Conservation (phyloP, 257 asterid genomes). For the Ligustrum vulgare region DNA sequence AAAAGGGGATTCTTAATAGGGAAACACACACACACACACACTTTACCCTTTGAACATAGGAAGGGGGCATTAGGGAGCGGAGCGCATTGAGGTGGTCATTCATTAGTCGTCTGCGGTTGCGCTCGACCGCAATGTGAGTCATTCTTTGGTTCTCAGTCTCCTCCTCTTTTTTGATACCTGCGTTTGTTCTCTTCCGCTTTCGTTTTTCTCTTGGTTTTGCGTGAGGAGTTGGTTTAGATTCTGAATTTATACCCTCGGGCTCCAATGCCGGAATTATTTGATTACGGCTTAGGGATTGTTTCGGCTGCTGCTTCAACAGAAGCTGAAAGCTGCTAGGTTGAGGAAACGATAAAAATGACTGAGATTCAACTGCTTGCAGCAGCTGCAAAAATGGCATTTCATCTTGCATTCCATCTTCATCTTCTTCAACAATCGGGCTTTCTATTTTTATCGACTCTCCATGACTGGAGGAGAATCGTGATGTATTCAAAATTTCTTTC, state of each 20-base stretch:
- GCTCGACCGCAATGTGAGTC: slow-evolving; percentile 35
- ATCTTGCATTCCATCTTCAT: neutral
- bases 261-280: too few relatives aligned
- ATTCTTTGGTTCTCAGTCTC: slow-evolving; percentile 31
- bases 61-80: slow-evolving; percentile 33
- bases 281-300: too few relatives aligned
- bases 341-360: too few relatives aligned
- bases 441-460: neutral
- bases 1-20: neutral
- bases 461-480: neutral
- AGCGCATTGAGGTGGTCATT: slow-evolving; percentile 29
- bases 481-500: too few relatives aligned
- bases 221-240: neutral
- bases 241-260: neutral
- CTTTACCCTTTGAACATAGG: slow-evolving; percentile 31
- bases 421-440: too few relatives aligned
- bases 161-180: neutral
- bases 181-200: slow-evolving; percentile 14
- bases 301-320: too few relatives aligned
- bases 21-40: neutral
- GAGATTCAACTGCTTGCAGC: neutral
- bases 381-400: neutral
- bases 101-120: slow-evolving; percentile 32
- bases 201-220: neutral
- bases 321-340: too few relatives aligned